These are phyloP conservation scores for Naganishia sp. DNA, from an alignment of 1,284 basidiomycete species.

Conservation along the genomic window DNA sequence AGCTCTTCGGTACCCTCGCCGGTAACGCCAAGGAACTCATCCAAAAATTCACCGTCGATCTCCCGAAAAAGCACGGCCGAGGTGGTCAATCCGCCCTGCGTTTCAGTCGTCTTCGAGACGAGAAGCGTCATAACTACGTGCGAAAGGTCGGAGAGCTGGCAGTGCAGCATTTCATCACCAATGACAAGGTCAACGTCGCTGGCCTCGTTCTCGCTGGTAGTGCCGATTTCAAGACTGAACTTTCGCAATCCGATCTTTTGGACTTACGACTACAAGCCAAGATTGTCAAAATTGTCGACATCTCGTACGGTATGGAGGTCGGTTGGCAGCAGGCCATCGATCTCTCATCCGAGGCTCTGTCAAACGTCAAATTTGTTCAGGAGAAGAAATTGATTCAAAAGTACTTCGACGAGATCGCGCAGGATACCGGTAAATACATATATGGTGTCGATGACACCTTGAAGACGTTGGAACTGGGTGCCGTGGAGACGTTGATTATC, in stretches of 20 bases:
- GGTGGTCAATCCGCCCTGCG: conserved; percentile 99
- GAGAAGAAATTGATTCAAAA: conserved; percentile 97
- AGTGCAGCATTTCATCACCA: conserved; percentile 97
- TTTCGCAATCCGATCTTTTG: conserved; percentile 95
- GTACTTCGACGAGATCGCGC: conserved; percentile 90
- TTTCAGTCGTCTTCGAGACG: conserved; percentile 99
- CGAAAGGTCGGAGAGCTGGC: conserved; percentile 97
- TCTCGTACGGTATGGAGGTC: conserved; percentile 98
- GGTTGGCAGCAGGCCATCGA: conserved; percentile 99
- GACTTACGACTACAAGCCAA: conserved; percentile 84
- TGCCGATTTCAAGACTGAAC: conserved; percentile 98
- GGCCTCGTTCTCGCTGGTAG: conserved; percentile 96
- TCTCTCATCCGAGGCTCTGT: conserved; percentile 88
- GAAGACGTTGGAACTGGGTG: conserved; percentile 93
- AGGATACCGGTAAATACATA: conserved; percentile 96
- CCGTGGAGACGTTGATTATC: conserved; percentile 95
- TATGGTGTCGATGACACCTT: conserved; percentile 97
- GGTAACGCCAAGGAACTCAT: conserved; percentile 97
- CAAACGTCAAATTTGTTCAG: conserved; percentile 99
- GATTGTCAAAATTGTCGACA: conserved; percentile 96
- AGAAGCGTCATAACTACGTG: conserved; percentile 99
- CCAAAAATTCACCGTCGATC: conserved; percentile 98
- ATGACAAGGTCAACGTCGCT: conserved; percentile 97
- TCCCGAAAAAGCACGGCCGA: conserved; percentile 99
- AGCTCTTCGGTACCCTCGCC: conserved; percentile 88